Base-by-base conservation (phyloP, 192 early-diverging fungal species). In the Linnemannia hyalina region DNA sequence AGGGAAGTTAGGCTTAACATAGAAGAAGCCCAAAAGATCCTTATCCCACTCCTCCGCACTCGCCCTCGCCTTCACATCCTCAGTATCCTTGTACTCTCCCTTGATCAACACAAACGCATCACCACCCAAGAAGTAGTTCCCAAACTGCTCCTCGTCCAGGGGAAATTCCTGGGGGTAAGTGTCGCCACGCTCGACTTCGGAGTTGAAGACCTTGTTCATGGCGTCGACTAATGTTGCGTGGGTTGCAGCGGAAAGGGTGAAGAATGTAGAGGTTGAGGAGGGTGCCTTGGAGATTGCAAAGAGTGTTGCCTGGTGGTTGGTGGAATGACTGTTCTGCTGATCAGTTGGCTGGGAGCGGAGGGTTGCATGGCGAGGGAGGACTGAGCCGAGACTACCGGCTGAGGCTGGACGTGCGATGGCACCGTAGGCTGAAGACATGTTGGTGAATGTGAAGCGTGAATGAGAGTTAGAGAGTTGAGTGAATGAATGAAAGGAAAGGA, bases 1-100 rank as follows among this genome's bases (percentile, higher is more conserved):
- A 38, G 95, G 95, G 78, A 92, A 97, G 81, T 97, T 97, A 7
- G 94, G 95, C 84, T 96, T 96, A 78, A 96, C 83, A 74, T 96
- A 96, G 75, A 95, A 96, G 70, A 89, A 89, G 16, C 94, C 95
- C n/a, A 94, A 46, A 2, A 94, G 80, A 46, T 88, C 83, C 20
- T 90, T 74, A 13, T 88, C 71, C 73, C 88, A 87, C n/a, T 91
- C 87, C 52, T 82, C 47, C 2, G 88, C 47, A 22, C 35, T 36
- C 6, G 42, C 65, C 40, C 47, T 75, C 0, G 46, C 4, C 40
- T 32, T 75, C 41, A 87, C 91, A 4, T 71, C 76, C 40, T 79
- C 69, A 15, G 81, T 78, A 35, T 54, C 46, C 47, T 81, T 70
- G 41, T 83, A 74, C 10, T 81, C 26, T 38, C 89, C 88, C 36